Base-by-base conservation (phyloP, 2,329 filamentous ascomycete species). In the Lecanoromycetidae sp. region DNA sequence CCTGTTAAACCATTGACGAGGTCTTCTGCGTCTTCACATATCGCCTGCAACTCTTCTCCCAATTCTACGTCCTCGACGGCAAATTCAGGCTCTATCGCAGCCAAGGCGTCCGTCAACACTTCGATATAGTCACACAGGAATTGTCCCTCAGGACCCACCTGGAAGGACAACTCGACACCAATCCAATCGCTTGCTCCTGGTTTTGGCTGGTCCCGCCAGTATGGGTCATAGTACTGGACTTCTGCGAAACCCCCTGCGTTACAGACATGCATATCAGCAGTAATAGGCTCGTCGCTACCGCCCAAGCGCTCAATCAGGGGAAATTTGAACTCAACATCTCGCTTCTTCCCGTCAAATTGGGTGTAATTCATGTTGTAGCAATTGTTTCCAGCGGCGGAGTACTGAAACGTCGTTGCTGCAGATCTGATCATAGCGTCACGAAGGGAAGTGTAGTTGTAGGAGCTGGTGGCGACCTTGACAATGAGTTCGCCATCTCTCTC, bases 351-450 rank as follows among this genome's bases (percentile, higher is more conserved):
- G n/a, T n/a, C n/a, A n/a, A n/a, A n/a, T n/a, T n/a, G n/a, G 17
- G 17, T 32, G 35, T 38, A 40, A 5, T 17, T 3, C 22, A 20
- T 26, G 4, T 23, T 22, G 19, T 43, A 48, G 30, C 50, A 52
- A 26, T 52, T 46, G 3, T 13, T 46, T 26, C 27, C 26, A 22
- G 9, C 37, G 8, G 50, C 48, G 3, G 50, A 50, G 5, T 30
- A 25, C 26, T 41, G 20, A 2, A 48, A 47, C 19, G 50, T 52
- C 10, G 50, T 29, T 4, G 50, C 48, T 9, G 50, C 50, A 20
- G 50, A 32, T 5, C 47, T 25, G 36, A 52, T 52, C 41, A 50
- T 50, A 4, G 50, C 50, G n/a, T 46, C 39, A 19, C 50, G 48
- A 22, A 50, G 25, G 10, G 4, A 27, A 8, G 50, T 52, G 19